phyloP scores from a whole-genome alignment of 2,329 filamentous ascomycete species.

The Endothia cerciana region DNA sequence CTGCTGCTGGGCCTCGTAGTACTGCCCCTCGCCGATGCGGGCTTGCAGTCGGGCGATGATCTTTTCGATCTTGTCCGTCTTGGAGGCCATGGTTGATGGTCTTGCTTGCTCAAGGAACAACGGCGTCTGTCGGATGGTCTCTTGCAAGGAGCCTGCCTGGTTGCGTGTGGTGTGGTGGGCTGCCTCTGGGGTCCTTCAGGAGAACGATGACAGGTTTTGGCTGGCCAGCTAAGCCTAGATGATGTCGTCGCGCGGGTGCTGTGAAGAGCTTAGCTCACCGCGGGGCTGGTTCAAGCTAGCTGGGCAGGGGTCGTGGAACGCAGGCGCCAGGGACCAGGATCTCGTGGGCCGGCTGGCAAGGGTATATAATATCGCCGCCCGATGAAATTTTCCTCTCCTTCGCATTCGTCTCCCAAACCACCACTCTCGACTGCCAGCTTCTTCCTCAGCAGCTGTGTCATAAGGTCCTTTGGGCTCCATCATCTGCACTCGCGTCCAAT shows the following conservation, averaged over 20 bases:
- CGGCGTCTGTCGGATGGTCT: not conserved
- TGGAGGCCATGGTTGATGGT: conserved; percentile 31
- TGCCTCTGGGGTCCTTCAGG: not conserved
- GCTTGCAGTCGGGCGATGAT: conserved; percentile 73
- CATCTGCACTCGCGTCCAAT: not conserved
- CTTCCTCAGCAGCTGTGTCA: not conserved
- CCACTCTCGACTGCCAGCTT: not conserved
- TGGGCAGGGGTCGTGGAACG: not conserved
- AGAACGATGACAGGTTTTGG: conserved; percentile 1
- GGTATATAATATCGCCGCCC: conserved; percentile 5
- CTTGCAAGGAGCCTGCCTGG: not conserved
- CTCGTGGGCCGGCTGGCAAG: not conserved
- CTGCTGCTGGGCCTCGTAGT: conserved; percentile 98
- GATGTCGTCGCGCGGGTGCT: not conserved
- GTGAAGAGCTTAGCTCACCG: not conserved
- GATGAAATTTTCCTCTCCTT: conserved; percentile 17
- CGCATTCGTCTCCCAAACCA: not conserved
- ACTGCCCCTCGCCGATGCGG: conserved; percentile 71
- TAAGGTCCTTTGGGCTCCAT: not conserved
- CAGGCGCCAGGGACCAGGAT: conserved; percentile 9
- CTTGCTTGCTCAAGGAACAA: not conserved
- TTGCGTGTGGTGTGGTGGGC: not conserved
- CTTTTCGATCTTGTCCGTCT: conserved; percentile 55
- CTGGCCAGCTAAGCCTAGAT: not conserved
- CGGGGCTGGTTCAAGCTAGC: conserved; percentile 1